Percentiles rank a stretch among this genome's conserved stretches.
Evolutionary conservation across 208 protist species (phyloP).

Genomic region (Kentomonas sorsogonicus): DNA sequence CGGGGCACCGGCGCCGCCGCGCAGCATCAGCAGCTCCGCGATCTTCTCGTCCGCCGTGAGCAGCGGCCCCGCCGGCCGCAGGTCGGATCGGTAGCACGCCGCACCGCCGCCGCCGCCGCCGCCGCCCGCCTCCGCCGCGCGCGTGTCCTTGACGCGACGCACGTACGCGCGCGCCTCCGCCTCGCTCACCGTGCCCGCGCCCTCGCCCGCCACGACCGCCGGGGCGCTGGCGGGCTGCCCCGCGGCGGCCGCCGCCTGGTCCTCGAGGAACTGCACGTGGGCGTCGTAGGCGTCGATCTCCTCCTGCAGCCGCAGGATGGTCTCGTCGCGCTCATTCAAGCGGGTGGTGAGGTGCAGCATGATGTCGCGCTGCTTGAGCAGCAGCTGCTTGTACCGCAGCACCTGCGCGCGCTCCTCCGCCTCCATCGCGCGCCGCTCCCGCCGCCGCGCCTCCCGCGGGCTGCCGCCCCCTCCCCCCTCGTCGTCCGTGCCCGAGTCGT

Average conservation of each 20-base stretch:
- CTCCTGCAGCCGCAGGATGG: slow-evolving; percentile 81
- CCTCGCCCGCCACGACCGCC: background rate
- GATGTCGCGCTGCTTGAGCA: slow-evolving; percentile 95
- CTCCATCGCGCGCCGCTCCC: slow-evolving; percentile 69
- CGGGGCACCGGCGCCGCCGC: slow-evolving; percentile 4
- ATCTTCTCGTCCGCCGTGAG: slow-evolving; percentile 65
- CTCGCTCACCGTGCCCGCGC: slow-evolving; percentile 16
- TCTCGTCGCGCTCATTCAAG: slow-evolving; percentile 92
- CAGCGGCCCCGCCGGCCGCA: slow-evolving; percentile 17
- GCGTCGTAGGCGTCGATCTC: slow-evolving; percentile 84
- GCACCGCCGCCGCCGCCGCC: background rate
- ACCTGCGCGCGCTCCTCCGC: slow-evolving; percentile 92
- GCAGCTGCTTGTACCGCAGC: slow-evolving; percentile 93
- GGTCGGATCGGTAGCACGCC: slow-evolving; percentile 35
- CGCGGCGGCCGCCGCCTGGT: slow-evolving; percentile 31
- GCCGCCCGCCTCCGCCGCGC: background rate
- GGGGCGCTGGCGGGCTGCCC: slow-evolving; percentile 9
- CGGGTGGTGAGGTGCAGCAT: slow-evolving; percentile 92
- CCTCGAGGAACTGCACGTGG: slow-evolving; percentile 71
- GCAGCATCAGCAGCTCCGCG: slow-evolving; percentile 51
- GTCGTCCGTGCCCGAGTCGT: too few species aligned
- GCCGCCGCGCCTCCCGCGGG: slow-evolving; percentile 68
- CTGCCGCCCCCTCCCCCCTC: slow-evolving; percentile 44
- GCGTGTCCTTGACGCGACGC: slow-evolving; percentile 17
- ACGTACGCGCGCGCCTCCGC: slow-evolving; percentile 45